Conservation (phyloP, 2,329 filamentous ascomycete species). For the Fusarium falciforme region DNA sequence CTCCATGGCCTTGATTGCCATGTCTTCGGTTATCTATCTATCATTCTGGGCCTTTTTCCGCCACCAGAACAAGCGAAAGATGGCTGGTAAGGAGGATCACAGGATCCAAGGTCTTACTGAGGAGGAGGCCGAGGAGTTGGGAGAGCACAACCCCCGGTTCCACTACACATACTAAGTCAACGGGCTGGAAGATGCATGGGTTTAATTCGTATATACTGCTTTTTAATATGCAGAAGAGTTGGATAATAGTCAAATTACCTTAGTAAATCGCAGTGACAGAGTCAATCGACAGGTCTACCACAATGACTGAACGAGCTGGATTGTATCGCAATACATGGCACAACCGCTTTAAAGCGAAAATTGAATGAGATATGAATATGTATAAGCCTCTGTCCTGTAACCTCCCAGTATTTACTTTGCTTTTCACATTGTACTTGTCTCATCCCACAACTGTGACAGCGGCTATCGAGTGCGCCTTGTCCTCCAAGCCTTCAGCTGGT, state of each 20-base stretch:
- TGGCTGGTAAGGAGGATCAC: slow-evolving; percentile 44
- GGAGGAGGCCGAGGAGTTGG: slow-evolving; percentile 47
- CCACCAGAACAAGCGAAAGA: slow-evolving; percentile 50
- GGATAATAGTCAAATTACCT: not conserved
- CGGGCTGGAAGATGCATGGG: not conserved
- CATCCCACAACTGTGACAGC: not conserved
- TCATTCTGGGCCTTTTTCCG: slow-evolving; percentile 48
- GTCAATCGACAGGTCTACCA: not conserved
- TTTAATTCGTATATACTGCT: not conserved
- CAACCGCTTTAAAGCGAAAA: not conserved
- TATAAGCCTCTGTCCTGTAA: not conserved
- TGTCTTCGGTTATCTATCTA: slow-evolving; percentile 57
- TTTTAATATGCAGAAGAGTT: not conserved
- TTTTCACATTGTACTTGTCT: not conserved
- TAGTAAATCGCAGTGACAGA: not conserved
- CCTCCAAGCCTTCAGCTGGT: not conserved
- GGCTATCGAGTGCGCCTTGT: not conserved
- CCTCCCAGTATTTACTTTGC: not conserved
- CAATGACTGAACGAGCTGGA: not conserved
- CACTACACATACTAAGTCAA: slow-evolving; percentile 43
- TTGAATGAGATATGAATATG: too few species aligned
- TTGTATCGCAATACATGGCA: not conserved
- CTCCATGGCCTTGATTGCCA: slow-evolving; percentile 59
- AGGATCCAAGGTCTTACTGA: slow-evolving; percentile 44
- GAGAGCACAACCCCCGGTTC: slow-evolving; percentile 47